Percentiles rank a stretch among this genome's conserved stretches.
Evolutionary conservation across 179 eudicot species (phyloP).

Genomic region (Heliamphora pulchella): DNA sequence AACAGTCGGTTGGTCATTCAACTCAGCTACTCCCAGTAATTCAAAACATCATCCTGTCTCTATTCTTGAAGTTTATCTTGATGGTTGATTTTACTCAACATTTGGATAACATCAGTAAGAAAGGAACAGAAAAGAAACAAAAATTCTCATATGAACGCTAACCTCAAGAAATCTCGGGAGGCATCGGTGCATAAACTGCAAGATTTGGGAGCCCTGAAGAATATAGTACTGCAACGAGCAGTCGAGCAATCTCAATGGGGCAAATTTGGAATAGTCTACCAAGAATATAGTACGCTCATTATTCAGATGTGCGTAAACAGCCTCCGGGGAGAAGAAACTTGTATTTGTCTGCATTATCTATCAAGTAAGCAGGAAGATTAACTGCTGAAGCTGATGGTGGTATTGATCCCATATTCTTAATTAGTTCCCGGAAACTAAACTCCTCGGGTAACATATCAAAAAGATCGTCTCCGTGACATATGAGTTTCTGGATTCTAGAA

Average conservation of each 20-base stretch:
- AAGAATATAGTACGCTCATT: no score
- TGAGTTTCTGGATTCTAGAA: slow-evolving; percentile 50
- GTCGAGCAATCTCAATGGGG: neutral
- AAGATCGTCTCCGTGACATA: slow-evolving; percentile 68
- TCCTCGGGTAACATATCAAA: slow-evolving; percentile 92
- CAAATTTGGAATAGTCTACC: neutral
- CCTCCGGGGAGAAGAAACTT: slow-evolving; percentile 87
- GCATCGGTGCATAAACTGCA: neutral
- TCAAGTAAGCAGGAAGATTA: slow-evolving; percentile 71
- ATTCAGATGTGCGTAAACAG: slow-evolving; percentile 40
- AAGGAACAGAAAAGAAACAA: neutral
- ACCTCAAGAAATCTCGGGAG: neutral
- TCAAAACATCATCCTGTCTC: neutral
- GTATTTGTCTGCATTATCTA: slow-evolving; percentile 58
- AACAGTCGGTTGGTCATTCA: neutral
- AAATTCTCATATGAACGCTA: neutral
- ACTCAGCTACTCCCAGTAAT: neutral
- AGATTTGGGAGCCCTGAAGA: neutral
- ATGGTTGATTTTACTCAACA: neutral
- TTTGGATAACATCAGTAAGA: neutral
- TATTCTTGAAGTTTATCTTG: neutral
- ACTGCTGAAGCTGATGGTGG: slow-evolving; percentile 77
- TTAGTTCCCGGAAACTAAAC: slow-evolving; percentile 59
- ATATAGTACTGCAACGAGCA: neutral
- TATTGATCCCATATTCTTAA: slow-evolving; percentile 78